Percentiles rank a stretch among this genome's conserved stretches.
Evolutionary conservation across 257 asterid species (phyloP).

Genomic region (Rubia yunnanensis): DNA sequence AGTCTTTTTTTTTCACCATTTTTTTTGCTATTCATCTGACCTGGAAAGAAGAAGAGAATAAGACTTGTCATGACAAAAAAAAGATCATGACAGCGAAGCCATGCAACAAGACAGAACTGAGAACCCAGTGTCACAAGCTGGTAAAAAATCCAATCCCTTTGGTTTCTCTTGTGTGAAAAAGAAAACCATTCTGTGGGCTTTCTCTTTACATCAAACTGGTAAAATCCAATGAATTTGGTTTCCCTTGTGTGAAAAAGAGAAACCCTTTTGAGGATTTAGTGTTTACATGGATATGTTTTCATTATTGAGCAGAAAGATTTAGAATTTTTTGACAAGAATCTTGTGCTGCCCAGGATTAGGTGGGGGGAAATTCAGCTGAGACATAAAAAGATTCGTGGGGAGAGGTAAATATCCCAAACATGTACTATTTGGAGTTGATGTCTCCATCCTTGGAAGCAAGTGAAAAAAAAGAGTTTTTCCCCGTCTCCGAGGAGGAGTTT

Average conservation of each 20-base stretch:
- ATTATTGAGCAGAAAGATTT: constrained; percentile 12
- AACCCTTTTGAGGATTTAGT: constrained; percentile 1
- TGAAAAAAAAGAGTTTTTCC: constrained; percentile 3
- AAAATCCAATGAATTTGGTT: background rate
- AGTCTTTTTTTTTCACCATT: constrained; percentile 16
- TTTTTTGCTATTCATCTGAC: constrained; percentile 21
- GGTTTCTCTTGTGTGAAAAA: background rate
- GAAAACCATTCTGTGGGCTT: background rate
- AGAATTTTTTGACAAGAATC: background rate
- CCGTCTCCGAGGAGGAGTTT: background rate
- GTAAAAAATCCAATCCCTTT: background rate
- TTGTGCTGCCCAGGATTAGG: constrained; percentile 1
- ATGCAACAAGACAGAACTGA: constrained; percentile 18
- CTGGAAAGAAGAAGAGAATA: constrained; percentile 27
- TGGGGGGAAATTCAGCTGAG: constrained; percentile 7
- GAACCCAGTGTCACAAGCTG: background rate
- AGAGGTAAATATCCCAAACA: constrained; percentile 9
- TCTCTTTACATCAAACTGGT: background rate
- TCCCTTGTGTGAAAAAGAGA: background rate
- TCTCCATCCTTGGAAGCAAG: constrained; percentile 26
- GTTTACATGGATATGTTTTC: background rate
- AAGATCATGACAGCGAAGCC: constrained; percentile 36
- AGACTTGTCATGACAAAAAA: constrained; percentile 19
- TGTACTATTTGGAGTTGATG: constrained; percentile 23
- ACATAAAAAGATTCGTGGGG: constrained; percentile 3